phyloP scores from a whole-genome alignment of 176 grass and related monocot genomes.

The Canna indica region DNA sequence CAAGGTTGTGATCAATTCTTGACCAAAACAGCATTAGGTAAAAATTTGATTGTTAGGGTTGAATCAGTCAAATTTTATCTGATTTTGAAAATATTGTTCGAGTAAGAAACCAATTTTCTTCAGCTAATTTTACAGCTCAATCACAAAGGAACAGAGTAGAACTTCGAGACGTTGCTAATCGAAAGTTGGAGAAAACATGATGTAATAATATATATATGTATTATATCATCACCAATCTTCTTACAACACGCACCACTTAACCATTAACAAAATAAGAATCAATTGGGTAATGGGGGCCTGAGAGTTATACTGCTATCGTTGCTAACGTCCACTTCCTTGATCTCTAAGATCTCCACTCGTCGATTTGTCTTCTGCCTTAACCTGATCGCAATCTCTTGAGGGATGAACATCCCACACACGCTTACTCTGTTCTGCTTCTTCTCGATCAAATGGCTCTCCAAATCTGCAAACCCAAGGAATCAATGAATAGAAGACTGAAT shows the following conservation, averaged over 20 bases:
- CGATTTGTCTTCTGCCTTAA: slow-evolving; percentile 83
- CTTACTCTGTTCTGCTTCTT: slow-evolving; percentile 63
- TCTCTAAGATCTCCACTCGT: slow-evolving; percentile 74
- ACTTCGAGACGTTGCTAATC: too few species aligned
- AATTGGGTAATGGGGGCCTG: neutral
- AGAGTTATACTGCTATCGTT: slow-evolving; percentile 2
- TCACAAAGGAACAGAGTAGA: too few species aligned
- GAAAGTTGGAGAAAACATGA: too few species aligned
- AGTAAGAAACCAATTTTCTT: too few species aligned
- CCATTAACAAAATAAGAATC: neutral
- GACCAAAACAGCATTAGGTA: too few species aligned
- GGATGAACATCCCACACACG: slow-evolving; percentile 52
- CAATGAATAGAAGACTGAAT: neutral
- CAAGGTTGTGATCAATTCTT: too few species aligned
- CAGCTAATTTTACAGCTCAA: too few species aligned
- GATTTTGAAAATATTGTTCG: too few species aligned
- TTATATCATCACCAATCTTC: neutral
- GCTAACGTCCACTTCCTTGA: slow-evolving; percentile 37
- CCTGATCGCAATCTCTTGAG: slow-evolving; percentile 84
- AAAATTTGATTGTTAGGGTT: too few species aligned
- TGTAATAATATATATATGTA: too few species aligned
- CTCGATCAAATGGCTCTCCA: slow-evolving; percentile 71
- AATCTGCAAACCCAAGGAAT: slow-evolving; percentile 17
- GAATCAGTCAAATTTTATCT: too few species aligned
- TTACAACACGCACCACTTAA: too few species aligned